Conservation (phyloP, 306 rosid species). For the Arachis stenosperma region DNA sequence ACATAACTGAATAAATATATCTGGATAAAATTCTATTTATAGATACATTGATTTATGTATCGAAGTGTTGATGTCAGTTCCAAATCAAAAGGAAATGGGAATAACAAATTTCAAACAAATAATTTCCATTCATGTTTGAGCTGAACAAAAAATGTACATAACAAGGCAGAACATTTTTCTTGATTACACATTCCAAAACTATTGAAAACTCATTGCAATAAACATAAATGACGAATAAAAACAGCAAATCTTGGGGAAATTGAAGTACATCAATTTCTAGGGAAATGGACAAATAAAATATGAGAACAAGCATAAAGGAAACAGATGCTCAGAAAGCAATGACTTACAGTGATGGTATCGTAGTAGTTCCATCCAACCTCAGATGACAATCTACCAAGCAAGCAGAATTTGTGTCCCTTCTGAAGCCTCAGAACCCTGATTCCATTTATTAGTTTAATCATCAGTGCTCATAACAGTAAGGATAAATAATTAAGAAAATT, state of each 20-base stretch:
- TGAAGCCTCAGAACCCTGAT: slow-evolving; percentile 80
- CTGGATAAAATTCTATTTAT: too few relatives aligned
- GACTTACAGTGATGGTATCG: slow-evolving; percentile 53
- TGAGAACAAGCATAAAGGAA: neutral
- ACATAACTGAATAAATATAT: too few relatives aligned
- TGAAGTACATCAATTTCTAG: neutral
- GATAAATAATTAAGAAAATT: neutral
- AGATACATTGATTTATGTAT: too few relatives aligned
- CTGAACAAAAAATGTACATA: neutral
- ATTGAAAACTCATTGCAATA: neutral
- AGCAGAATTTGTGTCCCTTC: slow-evolving; percentile 72
- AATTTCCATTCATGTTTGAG: slow-evolving; percentile 24
- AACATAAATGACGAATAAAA: neutral
- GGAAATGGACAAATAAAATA: neutral
- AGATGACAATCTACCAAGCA: slow-evolving; percentile 62
- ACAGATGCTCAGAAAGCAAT: slow-evolving; percentile 39
- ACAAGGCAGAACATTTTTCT: neutral
- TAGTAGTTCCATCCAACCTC: slow-evolving; percentile 73
- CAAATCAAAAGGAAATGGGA: too few relatives aligned
- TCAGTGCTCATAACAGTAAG: neutral
- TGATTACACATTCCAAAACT: neutral
- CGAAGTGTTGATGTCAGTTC: too few relatives aligned
- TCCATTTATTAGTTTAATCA: neutral
- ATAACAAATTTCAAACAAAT: neutral
- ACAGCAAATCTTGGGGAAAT: too few relatives aligned